phyloP scores from a whole-genome alignment of 108 stramenopile species.

The Discostella pseudostelligera region DNA sequence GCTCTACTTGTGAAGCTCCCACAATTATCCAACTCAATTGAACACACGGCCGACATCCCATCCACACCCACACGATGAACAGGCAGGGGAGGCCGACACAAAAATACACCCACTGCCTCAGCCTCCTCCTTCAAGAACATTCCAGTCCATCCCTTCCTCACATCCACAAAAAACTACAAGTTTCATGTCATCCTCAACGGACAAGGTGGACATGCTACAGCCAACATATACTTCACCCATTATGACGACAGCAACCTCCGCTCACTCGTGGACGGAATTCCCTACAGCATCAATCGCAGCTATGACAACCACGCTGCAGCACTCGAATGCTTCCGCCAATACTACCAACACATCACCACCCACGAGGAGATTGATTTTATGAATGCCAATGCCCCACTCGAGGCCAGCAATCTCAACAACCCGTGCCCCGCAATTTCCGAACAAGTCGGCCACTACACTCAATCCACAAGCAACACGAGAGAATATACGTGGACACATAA shows the following conservation, averaged over 20 bases:
- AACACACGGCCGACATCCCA: no score
- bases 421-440: neutral
- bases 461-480: no score
- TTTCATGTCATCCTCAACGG: slow-evolving; percentile 1
- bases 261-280: neutral
- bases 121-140: no score
- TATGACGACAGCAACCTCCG: neutral
- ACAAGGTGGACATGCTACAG: neutral
- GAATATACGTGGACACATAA: no score
- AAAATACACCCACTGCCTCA: no score
- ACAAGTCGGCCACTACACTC: no score
- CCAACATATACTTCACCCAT: neutral
- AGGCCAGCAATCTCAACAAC: neutral
- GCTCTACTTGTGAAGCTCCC: no score
- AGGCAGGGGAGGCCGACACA: no score
- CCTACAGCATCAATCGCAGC: neutral
- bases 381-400: neutral
- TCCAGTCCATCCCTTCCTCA: no score
- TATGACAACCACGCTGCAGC: neutral
- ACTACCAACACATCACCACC: neutral
- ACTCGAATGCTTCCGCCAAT: neutral
- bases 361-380: neutral
- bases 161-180: neutral
- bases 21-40: no score
- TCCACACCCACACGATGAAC: no score